These are phyloP conservation scores for Colletotrichum acutatum DNA, from an alignment of 2,329 filamentous ascomycete species.

Conservation along the genomic window DNA sequence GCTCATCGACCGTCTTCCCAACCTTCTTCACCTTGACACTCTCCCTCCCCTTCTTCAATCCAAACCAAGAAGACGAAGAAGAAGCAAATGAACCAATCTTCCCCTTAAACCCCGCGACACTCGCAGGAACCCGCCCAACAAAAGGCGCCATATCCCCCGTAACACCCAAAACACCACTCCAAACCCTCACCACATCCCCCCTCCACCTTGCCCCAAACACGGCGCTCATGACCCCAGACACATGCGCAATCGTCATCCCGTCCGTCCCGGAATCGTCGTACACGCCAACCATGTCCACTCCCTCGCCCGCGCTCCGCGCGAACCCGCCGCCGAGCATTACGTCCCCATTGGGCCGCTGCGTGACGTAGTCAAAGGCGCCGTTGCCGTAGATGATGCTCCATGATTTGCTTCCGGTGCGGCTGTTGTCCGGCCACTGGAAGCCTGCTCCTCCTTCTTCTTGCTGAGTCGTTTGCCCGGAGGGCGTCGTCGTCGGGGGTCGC, in stretches of 20 bases:
- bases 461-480: background rate
- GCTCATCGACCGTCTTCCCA: background rate
- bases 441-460: background rate
- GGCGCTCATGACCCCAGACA: conserved; percentile 54
- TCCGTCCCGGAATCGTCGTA: conserved; percentile 57
- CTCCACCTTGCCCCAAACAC: conserved; percentile 54
- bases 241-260: conserved; percentile 50
- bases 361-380: conserved; percentile 61
- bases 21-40: background rate
- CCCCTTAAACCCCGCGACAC: conserved; percentile 40
- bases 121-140: conserved; percentile 55
- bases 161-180: conserved; percentile 61
- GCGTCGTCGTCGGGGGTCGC: conserved; percentile 45
- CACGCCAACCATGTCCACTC: conserved; percentile 57
- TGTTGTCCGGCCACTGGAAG: conserved; percentile 46
- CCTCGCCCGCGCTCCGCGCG: conserved; percentile 52
- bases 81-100: background rate
- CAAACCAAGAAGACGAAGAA: background rate
- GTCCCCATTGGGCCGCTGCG: conserved; percentile 58
- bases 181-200: conserved; percentile 50
- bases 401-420: conserved; percentile 55
- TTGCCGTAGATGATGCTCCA: conserved; percentile 61
- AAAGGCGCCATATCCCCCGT: conserved; percentile 62
- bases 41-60: background rate
- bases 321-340: conserved; percentile 67